Evolutionary conservation across 768 basidiomycete genomes (phyloP), one percentile per base, ranked within the genome.

Genomic region (Gautieria morchelliformis): DNA sequence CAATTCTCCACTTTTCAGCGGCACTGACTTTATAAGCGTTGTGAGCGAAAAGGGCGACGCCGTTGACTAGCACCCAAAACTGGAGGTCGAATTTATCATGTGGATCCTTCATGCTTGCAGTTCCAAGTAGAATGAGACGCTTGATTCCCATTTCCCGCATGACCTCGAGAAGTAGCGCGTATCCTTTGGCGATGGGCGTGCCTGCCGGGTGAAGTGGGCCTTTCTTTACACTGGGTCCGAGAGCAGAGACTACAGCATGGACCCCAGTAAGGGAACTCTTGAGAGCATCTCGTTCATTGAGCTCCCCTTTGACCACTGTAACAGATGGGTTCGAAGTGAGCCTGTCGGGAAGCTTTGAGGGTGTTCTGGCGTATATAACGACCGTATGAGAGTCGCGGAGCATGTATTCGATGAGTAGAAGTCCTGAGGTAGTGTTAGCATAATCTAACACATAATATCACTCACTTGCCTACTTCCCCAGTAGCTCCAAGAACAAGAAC

Each of bases 401-500:
- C 5, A 75, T 70, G 63, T 84, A 77, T 52, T 80, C 75, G 57
- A 83, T 74, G 58, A 88, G 72, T 17, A 77, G 74, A 46, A 78
- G 68, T 50, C 87, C 87, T 37, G 69, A 39, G 10, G 9, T 8
- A 39, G 7, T 24, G 22, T 37, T 39, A n/a, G 40, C 3, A 39
- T 39, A n/a, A 5, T 20, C 17, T 30, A 39, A 14, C 35, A 12
- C 37, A 53, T 17, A 27, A 39, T 3, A 37, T 2, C 4, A 53
- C 2, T 3, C 19, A 40, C 52, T 8, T 33, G 22, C 51, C 51
- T 37, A 52, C 51, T 15, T 15, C 51, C 1, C 87, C 86, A 3
- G 87, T 89, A 22, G 76, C 82, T 17, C 87, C 87, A n/a, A 89
- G 74, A 58, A 89, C 72, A 54, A 89, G 73, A 57, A 87, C 63